phyloP scores from a whole-genome alignment of 106 monocot species.

The Dendrobium officinale region DNA sequence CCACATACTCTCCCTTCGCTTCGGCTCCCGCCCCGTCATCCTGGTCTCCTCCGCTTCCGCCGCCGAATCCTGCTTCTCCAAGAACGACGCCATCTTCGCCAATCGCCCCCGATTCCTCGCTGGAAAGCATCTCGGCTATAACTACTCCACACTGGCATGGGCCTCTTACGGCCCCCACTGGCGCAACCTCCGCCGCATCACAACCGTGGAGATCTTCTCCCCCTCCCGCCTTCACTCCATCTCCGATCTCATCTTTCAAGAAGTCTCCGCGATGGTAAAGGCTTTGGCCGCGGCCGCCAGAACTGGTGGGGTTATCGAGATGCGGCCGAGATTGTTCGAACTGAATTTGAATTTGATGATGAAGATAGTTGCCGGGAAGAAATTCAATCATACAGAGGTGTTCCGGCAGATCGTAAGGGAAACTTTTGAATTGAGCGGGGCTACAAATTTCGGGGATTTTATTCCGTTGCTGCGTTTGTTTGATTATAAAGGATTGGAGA shows the following conservation, averaged over 20 bases:
- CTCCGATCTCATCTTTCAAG: constrained; percentile 5
- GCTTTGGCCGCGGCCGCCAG: constrained; percentile 12
- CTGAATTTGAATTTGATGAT: constrained; percentile 30
- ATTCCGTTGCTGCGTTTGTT: constrained; percentile 22
- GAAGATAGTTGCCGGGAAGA: constrained; percentile 30
- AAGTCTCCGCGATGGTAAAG: constrained; percentile 15
- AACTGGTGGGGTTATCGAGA: constrained; percentile 21
- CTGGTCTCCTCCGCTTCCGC: constrained; percentile 28
- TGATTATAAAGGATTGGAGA: constrained; percentile 14
- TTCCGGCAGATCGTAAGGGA: constrained; percentile 25
- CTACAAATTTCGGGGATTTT: constrained; percentile 25
- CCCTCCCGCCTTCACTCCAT: constrained; percentile 21
- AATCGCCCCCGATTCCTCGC: constrained; percentile 32
- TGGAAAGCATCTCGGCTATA: constrained; percentile 16
- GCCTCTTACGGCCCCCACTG: constrained; percentile 46
- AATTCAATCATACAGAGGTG: constrained; percentile 7
- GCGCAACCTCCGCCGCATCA: constrained; percentile 55
- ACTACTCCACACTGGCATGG: constrained; percentile 24
- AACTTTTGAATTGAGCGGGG: background rate
- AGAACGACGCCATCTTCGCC: constrained; percentile 44
- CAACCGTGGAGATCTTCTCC: constrained; percentile 37
- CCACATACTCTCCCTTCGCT: constrained; percentile 25
- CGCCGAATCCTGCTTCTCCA: constrained; percentile 43
- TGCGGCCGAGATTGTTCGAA: constrained; percentile 32
- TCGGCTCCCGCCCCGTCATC: constrained; percentile 49